A percentile compares a stretch with the other conserved stretches of the same genome.
These are phyloP conservation scores for Brassica hybrid DNA, from an alignment of 441 rosid species.

Conservation along the genomic window DNA sequence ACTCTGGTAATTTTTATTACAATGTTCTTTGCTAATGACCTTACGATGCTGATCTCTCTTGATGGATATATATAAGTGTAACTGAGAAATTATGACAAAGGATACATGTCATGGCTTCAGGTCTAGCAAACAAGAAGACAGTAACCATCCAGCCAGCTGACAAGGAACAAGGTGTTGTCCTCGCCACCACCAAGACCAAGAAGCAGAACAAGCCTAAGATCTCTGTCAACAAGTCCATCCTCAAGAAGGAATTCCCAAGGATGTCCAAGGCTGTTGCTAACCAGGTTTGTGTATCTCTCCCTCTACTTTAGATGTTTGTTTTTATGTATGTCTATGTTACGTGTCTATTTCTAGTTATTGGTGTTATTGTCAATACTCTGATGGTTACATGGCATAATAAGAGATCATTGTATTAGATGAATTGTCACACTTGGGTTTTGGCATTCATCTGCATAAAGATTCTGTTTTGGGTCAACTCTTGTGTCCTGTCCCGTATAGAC, in stretches of 20 bases:
- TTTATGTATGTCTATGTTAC: background rate
- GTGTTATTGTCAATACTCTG: background rate
- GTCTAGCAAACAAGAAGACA: constrained; percentile 60
- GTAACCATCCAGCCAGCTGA: constrained; percentile 70
- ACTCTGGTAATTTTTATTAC: too few species aligned
- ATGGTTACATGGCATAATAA: background rate
- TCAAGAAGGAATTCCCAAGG: constrained; percentile 44
- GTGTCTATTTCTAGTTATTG: background rate
- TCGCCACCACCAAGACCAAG: constrained; percentile 78
- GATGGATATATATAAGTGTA: background rate
- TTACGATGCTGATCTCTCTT: background rate
- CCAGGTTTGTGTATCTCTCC: background rate
- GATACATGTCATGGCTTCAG: background rate
- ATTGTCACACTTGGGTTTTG: background rate
- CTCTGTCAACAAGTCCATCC: constrained; percentile 58
- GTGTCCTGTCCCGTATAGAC: background rate
- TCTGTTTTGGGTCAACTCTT: background rate
- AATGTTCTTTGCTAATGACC: too few species aligned
- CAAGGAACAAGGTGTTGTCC: constrained; percentile 64
- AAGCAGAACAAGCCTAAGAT: constrained; percentile 60
- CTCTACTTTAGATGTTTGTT: background rate
- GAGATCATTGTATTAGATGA: background rate
- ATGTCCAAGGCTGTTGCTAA: too few species aligned
- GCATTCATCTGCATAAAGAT: background rate
- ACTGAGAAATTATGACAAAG: too few species aligned